These are phyloP conservation scores for Ceratonia siliqua DNA, from an alignment of 306 rosid species.

Conservation along the genomic window DNA sequence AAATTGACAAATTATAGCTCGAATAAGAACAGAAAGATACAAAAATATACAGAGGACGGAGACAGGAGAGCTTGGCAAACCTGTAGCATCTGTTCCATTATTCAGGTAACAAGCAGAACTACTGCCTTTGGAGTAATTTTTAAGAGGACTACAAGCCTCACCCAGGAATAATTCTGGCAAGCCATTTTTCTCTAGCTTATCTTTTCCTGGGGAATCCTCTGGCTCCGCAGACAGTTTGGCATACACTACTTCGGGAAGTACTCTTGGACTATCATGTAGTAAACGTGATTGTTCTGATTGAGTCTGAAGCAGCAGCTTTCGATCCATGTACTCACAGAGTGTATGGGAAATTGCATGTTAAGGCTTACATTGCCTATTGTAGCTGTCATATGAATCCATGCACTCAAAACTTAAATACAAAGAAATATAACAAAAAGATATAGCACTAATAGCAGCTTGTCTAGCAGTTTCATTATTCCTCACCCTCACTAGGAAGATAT, in stretches of 20 bases:
- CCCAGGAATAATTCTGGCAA: conserved; percentile 30
- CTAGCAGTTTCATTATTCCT: not conserved
- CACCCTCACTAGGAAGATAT: not conserved
- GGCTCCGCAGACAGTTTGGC: conserved; percentile 34
- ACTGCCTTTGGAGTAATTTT: conserved; percentile 19
- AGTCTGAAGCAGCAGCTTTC: conserved; percentile 50
- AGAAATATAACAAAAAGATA: not conserved
- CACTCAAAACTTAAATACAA: conserved; percentile 8
- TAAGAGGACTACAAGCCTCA: conserved; percentile 32
- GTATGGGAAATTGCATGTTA: conserved; percentile 53
- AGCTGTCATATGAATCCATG: not conserved
- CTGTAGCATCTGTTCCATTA: conserved; percentile 41
- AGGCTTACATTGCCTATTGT: conserved; percentile 41
- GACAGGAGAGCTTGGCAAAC: conserved; percentile 33
- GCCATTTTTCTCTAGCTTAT: conserved; percentile 40
- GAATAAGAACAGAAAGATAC: conserved; percentile 4
- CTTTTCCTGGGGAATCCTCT: conserved; percentile 35
- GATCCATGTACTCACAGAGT: conserved; percentile 53
- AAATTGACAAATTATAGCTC: conserved; percentile 13
- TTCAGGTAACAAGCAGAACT: conserved; percentile 23
- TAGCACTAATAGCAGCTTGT: conserved; percentile 5
- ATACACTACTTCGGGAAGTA: conserved; percentile 56
- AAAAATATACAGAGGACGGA: not conserved
- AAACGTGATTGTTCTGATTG: conserved; percentile 60
- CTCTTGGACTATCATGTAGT: conserved; percentile 48